phyloP scores from a whole-genome alignment of 1,139 yeast species.

The Torulaspora pretoriensis region DNA sequence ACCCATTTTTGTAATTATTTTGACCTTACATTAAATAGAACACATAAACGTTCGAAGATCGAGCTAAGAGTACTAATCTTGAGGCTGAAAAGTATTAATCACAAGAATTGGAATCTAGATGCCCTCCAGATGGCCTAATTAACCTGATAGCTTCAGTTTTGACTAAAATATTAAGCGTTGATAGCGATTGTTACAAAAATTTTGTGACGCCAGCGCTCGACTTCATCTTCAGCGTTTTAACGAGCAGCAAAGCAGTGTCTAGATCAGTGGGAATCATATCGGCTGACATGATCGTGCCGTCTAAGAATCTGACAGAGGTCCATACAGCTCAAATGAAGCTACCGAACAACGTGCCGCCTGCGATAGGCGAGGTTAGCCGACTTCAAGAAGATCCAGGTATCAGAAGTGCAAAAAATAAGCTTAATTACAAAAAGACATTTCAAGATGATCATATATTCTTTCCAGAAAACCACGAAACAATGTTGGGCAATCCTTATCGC shows the following conservation, averaged over 20 bases:
- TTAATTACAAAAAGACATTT: slow-evolving; percentile 29
- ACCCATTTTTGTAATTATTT: too few relatives aligned
- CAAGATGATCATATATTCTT: slow-evolving; percentile 29
- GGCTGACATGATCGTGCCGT: slow-evolving; percentile 6
- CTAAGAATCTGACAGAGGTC: slow-evolving; percentile 3
- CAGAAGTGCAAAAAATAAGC: slow-evolving; percentile 26
- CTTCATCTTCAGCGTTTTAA: neutral
- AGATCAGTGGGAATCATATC: neutral
- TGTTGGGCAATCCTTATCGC: slow-evolving; percentile 1
- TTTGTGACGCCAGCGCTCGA: slow-evolving; percentile 10
- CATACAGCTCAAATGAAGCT: slow-evolving; percentile 2
- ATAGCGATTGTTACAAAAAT: slow-evolving; percentile 14
- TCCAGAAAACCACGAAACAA: slow-evolving; percentile 21
- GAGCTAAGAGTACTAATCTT: too few relatives aligned
- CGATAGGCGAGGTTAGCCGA: slow-evolving; percentile 6
- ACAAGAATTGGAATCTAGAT: neutral
- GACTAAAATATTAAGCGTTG: slow-evolving; percentile 4
- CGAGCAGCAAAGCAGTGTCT: neutral
- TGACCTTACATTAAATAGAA: too few relatives aligned
- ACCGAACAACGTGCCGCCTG: slow-evolving; percentile 3
- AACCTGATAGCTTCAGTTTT: neutral
- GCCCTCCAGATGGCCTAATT: neutral
- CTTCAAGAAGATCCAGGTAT: slow-evolving; percentile 21
- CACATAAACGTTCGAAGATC: too few relatives aligned
- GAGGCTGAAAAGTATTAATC: neutral